Evolutionary conservation across 1,284 basidiomycete genomes (phyloP).

Genomic region (Austropuccinia psidii): DNA sequence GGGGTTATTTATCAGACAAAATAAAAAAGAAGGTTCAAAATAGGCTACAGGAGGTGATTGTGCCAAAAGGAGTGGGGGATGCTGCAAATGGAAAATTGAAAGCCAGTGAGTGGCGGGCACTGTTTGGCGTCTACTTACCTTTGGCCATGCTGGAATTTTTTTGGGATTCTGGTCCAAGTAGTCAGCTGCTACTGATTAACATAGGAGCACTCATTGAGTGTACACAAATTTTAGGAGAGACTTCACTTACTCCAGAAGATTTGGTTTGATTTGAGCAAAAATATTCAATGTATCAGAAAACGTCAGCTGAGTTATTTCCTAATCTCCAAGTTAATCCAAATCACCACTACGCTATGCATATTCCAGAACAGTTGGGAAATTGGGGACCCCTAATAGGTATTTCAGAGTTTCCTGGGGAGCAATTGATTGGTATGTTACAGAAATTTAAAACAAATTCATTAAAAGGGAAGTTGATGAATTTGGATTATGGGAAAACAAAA

Average conservation of each 20-base stretch:
- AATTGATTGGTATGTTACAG: too few relatives aligned
- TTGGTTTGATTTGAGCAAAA: background rate
- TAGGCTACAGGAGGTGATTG: background rate
- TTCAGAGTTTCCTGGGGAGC: conserved; percentile 35
- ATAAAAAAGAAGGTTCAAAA: background rate
- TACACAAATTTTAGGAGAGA: too few relatives aligned
- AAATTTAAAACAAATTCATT: background rate
- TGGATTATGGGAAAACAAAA: too few relatives aligned
- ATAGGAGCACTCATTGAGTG: too few relatives aligned
- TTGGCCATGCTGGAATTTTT: too few relatives aligned
- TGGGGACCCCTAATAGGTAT: too few relatives aligned
- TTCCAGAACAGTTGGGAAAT: background rate
- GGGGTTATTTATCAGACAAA: background rate
- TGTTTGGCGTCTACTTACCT: too few relatives aligned
- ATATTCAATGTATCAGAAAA: background rate
- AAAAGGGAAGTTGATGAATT: background rate
- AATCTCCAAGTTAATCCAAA: background rate
- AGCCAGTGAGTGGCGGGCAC: background rate
- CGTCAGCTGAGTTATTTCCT: background rate
- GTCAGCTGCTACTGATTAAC: too few relatives aligned
- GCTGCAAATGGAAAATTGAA: background rate
- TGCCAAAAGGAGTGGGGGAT: background rate
- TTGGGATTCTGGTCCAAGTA: too few relatives aligned
- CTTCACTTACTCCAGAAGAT: too few relatives aligned
- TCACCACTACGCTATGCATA: background rate